phyloP scores from a whole-genome alignment of 495 filamentous ascomycete genomes.

The Trichoderma asperelloides region DNA sequence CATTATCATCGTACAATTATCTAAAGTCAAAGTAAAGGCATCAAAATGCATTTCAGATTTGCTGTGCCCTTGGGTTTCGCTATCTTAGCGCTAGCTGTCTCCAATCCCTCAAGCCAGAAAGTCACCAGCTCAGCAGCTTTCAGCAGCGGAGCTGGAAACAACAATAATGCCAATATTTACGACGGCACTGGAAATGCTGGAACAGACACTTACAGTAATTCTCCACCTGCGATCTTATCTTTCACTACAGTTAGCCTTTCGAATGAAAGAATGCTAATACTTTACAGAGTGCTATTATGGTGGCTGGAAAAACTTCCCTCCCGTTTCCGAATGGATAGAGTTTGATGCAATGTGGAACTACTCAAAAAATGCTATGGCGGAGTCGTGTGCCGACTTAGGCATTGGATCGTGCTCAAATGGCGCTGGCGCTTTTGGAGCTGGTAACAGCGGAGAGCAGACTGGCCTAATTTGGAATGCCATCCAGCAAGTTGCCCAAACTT shows the following conservation, averaged over 20 bases:
- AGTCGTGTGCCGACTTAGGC: not conserved
- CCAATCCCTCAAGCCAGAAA: not conserved
- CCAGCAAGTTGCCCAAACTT: constrained; percentile 25
- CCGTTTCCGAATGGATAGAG: not conserved
- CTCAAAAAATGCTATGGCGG: not conserved
- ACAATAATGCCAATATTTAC: not conserved
- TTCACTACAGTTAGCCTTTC: not conserved
- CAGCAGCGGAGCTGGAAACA: not conserved
- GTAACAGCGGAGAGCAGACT: constrained; percentile 24
- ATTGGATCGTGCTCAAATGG: constrained; percentile 1
- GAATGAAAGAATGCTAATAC: not conserved
- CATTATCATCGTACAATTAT: not conserved
- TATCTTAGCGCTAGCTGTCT: not conserved
- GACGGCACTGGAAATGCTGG: not conserved
- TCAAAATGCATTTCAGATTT: not conserved
- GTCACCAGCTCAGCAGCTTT: not conserved
- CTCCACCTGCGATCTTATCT: not conserved
- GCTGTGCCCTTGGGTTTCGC: not conserved
- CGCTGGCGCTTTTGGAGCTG: not conserved
- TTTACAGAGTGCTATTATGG: not conserved
- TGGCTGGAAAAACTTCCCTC: not conserved
- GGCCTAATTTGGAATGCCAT: constrained; percentile 33
- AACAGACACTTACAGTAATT: not conserved
- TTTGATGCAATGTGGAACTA: constrained; percentile 3
- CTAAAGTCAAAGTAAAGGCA: not conserved